Conservation (phyloP, 176 grass and related monocot species). For the Alopecurus myosuroides region DNA sequence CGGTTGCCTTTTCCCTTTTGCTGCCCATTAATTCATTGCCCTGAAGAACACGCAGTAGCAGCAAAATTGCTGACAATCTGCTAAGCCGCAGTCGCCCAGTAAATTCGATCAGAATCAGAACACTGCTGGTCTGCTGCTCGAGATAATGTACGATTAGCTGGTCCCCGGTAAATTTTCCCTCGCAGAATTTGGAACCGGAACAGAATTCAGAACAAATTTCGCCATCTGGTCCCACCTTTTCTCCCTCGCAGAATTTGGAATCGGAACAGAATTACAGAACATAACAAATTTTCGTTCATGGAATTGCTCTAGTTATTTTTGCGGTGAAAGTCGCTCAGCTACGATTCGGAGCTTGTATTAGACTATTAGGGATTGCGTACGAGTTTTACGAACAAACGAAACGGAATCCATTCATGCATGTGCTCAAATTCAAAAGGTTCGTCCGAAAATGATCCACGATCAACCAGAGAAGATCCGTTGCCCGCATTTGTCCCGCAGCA, state of each 20-base stretch:
- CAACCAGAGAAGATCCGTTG: background rate
- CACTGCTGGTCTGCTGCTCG: background rate
- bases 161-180: background rate
- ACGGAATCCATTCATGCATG: background rate
- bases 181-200: background rate
- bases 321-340: background rate
- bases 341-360: too few species aligned
- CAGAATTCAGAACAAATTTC: background rate
- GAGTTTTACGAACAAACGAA: too few species aligned
- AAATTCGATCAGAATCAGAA: conserved; percentile 24
- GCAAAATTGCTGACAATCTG: background rate
- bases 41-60: background rate
- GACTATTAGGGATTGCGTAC: too few species aligned
- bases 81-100: conserved; percentile 7
- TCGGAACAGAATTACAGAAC: background rate
- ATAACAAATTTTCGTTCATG: too few species aligned
- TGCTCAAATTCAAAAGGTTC: background rate
- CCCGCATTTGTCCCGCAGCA: background rate
- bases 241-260: background rate
- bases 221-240: background rate
- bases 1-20: background rate
- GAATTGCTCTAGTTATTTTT: background rate
- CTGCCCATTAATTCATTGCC: background rate
- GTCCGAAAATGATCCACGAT: background rate
- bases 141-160: background rate